phyloP scores from a whole-genome alignment of 805 yeast species.

The Candida broadrunensis region DNA sequence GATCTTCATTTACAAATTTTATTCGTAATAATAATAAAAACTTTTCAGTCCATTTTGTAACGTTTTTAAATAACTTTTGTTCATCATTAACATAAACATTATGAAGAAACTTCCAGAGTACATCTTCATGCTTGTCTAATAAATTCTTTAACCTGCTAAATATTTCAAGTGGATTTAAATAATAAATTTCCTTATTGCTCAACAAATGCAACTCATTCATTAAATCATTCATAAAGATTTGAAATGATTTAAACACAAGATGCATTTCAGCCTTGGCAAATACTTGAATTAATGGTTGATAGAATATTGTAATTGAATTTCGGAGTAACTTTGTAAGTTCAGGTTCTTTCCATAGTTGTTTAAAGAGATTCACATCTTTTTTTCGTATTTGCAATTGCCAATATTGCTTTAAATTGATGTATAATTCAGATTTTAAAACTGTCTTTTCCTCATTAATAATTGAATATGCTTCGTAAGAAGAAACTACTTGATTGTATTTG shows the following conservation, averaged over 20 bases:
- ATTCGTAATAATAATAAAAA: constrained; percentile 61
- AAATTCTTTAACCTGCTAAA: constrained; percentile 65
- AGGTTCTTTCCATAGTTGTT: constrained; percentile 81
- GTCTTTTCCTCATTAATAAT: constrained; percentile 6
- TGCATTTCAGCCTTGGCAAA: constrained; percentile 38
- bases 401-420: constrained; percentile 55
- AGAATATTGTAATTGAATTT: constrained; percentile 54
- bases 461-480: constrained; percentile 19
- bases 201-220: constrained; percentile 62
- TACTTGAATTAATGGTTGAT: constrained; percentile 38
- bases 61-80: constrained; percentile 64
- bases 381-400: constrained; percentile 63
- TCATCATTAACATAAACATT: constrained; percentile 78
- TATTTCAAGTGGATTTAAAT: constrained; percentile 50
- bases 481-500: constrained; percentile 8
- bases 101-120: constrained; percentile 73
- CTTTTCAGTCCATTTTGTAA: constrained; percentile 71
- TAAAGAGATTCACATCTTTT: constrained; percentile 72
- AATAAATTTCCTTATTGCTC: constrained; percentile 53
- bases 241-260: constrained; percentile 34
- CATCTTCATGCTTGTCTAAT: constrained; percentile 68
- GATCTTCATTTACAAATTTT: constrained; percentile 46
- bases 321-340: constrained; percentile 73
- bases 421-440: constrained; percentile 30
- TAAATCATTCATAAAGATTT: constrained; percentile 46